phyloP scores from a whole-genome alignment of 148 eudicot species.

The Rhododendron mucronatum region DNA sequence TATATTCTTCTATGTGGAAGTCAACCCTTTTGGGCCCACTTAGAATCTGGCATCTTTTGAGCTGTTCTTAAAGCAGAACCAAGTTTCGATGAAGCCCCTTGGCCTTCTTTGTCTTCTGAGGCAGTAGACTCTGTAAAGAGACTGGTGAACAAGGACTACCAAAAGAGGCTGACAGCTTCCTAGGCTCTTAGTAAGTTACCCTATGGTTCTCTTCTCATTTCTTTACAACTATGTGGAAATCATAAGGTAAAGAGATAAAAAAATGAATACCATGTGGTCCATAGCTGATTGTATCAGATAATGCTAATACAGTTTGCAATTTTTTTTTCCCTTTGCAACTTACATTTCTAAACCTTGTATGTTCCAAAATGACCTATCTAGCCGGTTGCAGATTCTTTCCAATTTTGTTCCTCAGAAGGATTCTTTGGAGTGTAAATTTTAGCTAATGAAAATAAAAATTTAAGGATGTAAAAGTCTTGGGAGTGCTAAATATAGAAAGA shows the following conservation, averaged over 20 bases:
- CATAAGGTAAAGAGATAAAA: not conserved
- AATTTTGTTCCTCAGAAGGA: not conserved
- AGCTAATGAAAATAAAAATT: not conserved
- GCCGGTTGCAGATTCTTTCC: not conserved
- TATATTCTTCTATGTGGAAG: constrained; percentile 94
- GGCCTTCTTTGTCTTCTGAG: constrained; percentile 80
- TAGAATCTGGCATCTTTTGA: constrained; percentile 89
- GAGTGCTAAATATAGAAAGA: not conserved
- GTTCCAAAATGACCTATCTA: not conserved
- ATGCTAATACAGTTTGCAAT: not conserved
- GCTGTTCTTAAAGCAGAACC: constrained; percentile 93
- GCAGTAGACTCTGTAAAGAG: constrained; percentile 87
- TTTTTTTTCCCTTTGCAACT: not conserved
- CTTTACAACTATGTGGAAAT: not conserved
- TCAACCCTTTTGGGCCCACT: constrained; percentile 92
- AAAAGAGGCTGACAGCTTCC: constrained; percentile 84
- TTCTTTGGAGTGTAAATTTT: constrained; percentile 33
- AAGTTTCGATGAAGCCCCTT: constrained; percentile 79
- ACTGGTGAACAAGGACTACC: constrained; percentile 83
- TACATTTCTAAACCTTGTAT: not conserved
- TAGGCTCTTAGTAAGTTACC: constrained; percentile 81
- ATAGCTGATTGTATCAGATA: not conserved
- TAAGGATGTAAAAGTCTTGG: not conserved
- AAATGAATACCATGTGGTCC: not conserved
- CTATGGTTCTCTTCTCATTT: not conserved